Conservation (phyloP, 495 filamentous ascomycete genomes). For the Cryomyces antarcticus region DNA sequence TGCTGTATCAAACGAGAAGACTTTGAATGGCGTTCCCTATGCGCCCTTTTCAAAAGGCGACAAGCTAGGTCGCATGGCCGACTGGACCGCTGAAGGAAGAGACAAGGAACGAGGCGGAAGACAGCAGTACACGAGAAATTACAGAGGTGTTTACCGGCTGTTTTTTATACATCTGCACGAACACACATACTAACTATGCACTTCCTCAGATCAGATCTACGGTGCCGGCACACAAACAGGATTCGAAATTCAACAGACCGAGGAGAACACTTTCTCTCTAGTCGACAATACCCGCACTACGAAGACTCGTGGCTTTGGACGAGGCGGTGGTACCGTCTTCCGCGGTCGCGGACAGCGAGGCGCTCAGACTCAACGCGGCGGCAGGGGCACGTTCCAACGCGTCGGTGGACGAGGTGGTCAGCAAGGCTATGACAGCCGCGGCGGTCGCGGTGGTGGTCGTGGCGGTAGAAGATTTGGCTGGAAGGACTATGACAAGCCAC, state of each 20-base stretch:
- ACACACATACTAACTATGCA: background rate
- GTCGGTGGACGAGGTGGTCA: constrained; percentile 41
- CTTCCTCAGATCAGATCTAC: too few species aligned
- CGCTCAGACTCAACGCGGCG: constrained; percentile 29
- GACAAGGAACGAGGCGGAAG: constrained; percentile 58
- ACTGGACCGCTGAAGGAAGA: constrained; percentile 92
- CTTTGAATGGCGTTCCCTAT: constrained; percentile 82
- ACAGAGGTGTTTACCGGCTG: constrained; percentile 41
- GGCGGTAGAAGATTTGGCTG: constrained; percentile 82
- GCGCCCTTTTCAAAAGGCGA: constrained; percentile 96
- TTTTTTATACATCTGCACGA: background rate
- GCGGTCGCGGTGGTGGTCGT: constrained; percentile 36
- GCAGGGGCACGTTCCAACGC: constrained; percentile 25
- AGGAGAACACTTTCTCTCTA: constrained; percentile 93
- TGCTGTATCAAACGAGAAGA: constrained; percentile 56
- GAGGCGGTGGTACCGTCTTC: constrained; percentile 71
- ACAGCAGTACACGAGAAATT: constrained; percentile 77
- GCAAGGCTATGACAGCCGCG: constrained; percentile 37
- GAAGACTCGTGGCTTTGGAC: constrained; percentile 67
- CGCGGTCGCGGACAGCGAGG: constrained; percentile 47
- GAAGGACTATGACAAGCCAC: constrained; percentile 97
- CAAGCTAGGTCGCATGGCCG: constrained; percentile 96
- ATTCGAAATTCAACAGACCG: constrained; percentile 39
- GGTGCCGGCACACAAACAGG: too few species aligned
- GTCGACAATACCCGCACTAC: constrained; percentile 83